These are phyloP conservation scores for Colletotrichum sp. DNA, from an alignment of 2,329 filamentous ascomycete genomes.

Conservation along the genomic window DNA sequence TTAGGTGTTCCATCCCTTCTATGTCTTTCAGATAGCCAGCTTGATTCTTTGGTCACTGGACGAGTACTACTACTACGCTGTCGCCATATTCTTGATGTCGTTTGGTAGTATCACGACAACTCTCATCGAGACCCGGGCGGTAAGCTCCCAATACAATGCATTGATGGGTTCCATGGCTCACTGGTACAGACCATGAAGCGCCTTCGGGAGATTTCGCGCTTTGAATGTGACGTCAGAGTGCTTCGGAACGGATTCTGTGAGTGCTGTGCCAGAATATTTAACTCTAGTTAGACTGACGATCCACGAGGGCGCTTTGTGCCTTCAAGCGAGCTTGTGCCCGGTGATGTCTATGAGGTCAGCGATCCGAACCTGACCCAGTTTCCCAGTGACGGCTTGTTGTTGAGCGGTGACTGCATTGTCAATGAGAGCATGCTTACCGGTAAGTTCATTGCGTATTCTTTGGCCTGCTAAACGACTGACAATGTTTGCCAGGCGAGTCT, in stretches of 20 bases:
- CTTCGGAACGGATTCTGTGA: constrained; percentile 92
- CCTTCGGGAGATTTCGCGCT: constrained; percentile 87
- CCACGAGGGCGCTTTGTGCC: constrained; percentile 74
- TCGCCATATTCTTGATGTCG: constrained; percentile 94
- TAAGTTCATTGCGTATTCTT: constrained; percentile 18
- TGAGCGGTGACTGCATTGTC: constrained; percentile 96
- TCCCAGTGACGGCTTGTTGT: constrained; percentile 88
- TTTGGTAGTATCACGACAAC: constrained; percentile 90
- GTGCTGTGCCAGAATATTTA: constrained; percentile 29
- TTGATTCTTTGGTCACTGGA: constrained; percentile 94
- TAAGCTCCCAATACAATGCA: constrained; percentile 42
- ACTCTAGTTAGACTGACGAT: not conserved
- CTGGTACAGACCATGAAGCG: constrained; percentile 78
- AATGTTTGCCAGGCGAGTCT: constrained; percentile 71
- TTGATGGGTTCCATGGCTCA: not conserved
- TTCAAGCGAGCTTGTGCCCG: constrained; percentile 89
- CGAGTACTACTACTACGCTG: constrained; percentile 96
- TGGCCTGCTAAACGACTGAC: not conserved
- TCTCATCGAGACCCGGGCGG: constrained; percentile 85
- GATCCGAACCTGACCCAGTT: constrained; percentile 89
- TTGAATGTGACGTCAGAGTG: constrained; percentile 94
- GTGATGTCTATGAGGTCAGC: constrained; percentile 95
- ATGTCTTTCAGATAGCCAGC: constrained; percentile 97
- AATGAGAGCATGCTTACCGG: constrained; percentile 98
- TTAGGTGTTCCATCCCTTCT: constrained; percentile 93